Conservation (phyloP, 345 rosid genomes). For the Angophora floribunda region DNA sequence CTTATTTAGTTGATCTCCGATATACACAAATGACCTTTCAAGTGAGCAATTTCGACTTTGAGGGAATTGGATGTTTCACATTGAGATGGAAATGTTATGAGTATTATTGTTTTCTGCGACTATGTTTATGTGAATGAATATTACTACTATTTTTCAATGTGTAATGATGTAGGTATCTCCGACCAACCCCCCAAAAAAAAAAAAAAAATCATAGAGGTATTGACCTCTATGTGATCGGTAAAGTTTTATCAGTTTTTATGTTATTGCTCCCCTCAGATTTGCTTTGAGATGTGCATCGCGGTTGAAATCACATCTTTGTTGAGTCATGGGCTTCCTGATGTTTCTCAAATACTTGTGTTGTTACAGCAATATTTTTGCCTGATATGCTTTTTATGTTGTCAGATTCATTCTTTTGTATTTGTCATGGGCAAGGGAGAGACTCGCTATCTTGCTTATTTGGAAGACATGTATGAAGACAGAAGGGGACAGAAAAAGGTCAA, state of each 20-base stretch:
- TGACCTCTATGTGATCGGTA: not conserved
- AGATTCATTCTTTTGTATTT: constrained; percentile 91
- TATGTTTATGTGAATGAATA: not conserved
- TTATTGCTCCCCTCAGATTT: not conserved
- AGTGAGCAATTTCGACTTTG: not conserved
- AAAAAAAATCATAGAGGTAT: not conserved
- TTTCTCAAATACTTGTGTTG: not conserved
- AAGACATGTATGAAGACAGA: constrained; percentile 98
- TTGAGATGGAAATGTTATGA: not conserved
- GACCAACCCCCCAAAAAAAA: too few species aligned
- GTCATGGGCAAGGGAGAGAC: constrained; percentile 86
- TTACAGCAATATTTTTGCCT: not conserved
- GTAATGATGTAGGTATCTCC: not conserved
- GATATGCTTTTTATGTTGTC: not conserved
- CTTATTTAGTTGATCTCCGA: not conserved
- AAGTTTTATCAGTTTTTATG: not conserved
- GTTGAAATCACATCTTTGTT: not conserved
- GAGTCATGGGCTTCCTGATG: not conserved
- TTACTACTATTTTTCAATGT: not conserved
- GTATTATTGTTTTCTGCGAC: not conserved
- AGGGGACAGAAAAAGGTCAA: constrained; percentile 88
- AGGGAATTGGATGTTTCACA: not conserved
- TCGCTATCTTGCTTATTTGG: constrained; percentile 82
- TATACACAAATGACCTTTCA: not conserved
- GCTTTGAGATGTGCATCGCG: not conserved